Evolutionary conservation across 176 grass and related monocot genomes (phyloP), one percentile per base, ranked within the genome.

Genomic region (Carex pumila): DNA sequence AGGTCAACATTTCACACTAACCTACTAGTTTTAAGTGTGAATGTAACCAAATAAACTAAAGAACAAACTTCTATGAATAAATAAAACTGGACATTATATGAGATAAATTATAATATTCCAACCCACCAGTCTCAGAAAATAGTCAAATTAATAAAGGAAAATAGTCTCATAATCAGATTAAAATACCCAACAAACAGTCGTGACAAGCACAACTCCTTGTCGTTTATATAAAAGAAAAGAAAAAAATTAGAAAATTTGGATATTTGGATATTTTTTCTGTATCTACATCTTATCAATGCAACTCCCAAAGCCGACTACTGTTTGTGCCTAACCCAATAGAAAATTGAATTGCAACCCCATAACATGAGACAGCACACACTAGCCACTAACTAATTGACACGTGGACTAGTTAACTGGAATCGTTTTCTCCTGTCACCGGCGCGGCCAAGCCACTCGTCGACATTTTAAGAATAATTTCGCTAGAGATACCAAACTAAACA

Each of bases 1-100:
- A 83, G 43, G 62, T 83, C 81, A 83, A 83, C 62, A 83, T 65
- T 83, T 83, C 61, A 83, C 81, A 69, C 81, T 36, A 83, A 69
- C 62, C 81, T 83, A 83, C 62, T 53, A 68, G 62, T 36, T 31
- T 31, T 83, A 69, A 45, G 80, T 47, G 21, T 83, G 43, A 83
- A 68, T 83, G 25, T 11, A 53, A 53, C 62, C 30, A 22, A 81
- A 47, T 62, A 43, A 81, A 52, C 11, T 12, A 52, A 25, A 50
- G n/a, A 73, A 8, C 3, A 41, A 41, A 8, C 37, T 49, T 0
- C 12, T 31, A 7, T 39, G 32, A 75, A 54, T 55, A 32, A 17
- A 56, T 56, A 15, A 77, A 56, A 6, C 13, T 56, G 0, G 19
- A 5, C 12, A 56, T 34, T 78, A 34, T 78, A 32, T 56, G 13